Percentiles rank a stretch among this genome's conserved stretches.
These are phyloP conservation scores for Hypoxylon sp. DNA, from an alignment of 2,329 filamentous ascomycete genomes.

Conservation along the genomic window DNA sequence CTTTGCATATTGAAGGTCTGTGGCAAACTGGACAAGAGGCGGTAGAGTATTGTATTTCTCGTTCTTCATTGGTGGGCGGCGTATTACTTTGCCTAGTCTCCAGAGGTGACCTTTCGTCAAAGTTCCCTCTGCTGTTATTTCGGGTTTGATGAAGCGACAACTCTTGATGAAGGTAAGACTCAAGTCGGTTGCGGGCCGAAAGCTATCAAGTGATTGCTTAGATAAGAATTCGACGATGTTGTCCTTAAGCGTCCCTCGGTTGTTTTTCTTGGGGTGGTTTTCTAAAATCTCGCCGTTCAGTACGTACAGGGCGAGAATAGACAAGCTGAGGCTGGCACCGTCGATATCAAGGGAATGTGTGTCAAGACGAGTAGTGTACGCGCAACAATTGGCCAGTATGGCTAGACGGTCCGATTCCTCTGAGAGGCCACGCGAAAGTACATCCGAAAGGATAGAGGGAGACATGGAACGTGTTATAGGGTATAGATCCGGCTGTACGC, in stretches of 20 bases:
- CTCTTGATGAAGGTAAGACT: constrained; percentile 52
- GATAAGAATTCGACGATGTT: constrained; percentile 47
- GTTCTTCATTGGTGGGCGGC: constrained; percentile 43
- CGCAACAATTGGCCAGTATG: constrained; percentile 52
- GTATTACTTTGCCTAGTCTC: constrained; percentile 49
- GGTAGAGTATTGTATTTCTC: constrained; percentile 45
- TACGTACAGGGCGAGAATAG: constrained; percentile 50
- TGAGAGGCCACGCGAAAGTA: constrained; percentile 47
- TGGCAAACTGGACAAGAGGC: constrained; percentile 46
- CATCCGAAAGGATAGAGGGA: constrained; percentile 50
- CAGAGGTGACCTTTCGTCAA: constrained; percentile 49
- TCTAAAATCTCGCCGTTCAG: constrained; percentile 53
- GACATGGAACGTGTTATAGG: constrained; percentile 52
- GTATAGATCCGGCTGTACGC: constrained; percentile 18
- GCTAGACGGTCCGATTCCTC: constrained; percentile 52
- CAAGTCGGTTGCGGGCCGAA: constrained; percentile 48
- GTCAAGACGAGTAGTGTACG: constrained; percentile 49
- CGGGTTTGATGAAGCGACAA: constrained; percentile 49
- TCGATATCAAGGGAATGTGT: constrained; percentile 43
- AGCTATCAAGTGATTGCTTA: constrained; percentile 49
- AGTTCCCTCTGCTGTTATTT: constrained; percentile 45
- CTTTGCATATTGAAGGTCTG: constrained; percentile 45
- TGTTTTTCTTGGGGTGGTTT: constrained; percentile 42
- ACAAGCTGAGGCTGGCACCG: constrained; percentile 49
- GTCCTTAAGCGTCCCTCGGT: constrained; percentile 44